These are phyloP conservation scores for Emiliania huxleyi DNA, from an alignment of 78 protist genomes.

Conservation along the genomic window DNA sequence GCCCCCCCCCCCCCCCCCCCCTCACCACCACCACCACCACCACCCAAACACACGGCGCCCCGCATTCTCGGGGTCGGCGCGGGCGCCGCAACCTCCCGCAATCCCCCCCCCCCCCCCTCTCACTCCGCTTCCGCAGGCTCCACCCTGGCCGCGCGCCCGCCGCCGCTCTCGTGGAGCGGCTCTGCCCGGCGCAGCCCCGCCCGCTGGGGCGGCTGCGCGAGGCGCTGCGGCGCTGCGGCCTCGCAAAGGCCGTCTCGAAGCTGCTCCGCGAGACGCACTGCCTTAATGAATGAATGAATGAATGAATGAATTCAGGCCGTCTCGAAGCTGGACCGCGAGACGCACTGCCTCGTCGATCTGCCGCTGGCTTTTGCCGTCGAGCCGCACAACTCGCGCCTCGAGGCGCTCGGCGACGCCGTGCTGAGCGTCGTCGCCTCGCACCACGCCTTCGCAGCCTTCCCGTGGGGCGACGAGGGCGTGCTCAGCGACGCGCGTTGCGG, in stretches of 20 bases:
- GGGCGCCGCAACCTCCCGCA: no score
- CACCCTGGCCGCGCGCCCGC: no score
- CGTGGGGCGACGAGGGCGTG: background rate
- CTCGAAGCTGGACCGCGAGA: background rate
- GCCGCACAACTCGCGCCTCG: background rate
- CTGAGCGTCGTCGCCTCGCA: background rate
- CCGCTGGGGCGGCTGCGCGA: no score
- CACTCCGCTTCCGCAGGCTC: no score
- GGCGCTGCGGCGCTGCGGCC: background rate
- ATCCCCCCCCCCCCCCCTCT: no score
- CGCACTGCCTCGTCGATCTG: background rate
- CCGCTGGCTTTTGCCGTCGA: background rate
- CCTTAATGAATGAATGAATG: background rate
- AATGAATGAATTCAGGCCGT: background rate
- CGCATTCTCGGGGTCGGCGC: background rate
- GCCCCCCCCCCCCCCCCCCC: background rate
- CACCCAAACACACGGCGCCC: background rate
- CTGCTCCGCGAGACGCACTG: background rate
- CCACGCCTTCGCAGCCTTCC: background rate
- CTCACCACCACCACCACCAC: background rate
- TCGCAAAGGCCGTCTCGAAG: background rate
- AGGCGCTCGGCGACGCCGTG: background rate
- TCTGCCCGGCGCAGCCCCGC: no score
- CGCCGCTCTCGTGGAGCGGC: no score
- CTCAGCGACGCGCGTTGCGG: background rate